phyloP scores from a whole-genome alignment of 1,284 basidiomycete species.

The Rhodotorula sp. region DNA sequence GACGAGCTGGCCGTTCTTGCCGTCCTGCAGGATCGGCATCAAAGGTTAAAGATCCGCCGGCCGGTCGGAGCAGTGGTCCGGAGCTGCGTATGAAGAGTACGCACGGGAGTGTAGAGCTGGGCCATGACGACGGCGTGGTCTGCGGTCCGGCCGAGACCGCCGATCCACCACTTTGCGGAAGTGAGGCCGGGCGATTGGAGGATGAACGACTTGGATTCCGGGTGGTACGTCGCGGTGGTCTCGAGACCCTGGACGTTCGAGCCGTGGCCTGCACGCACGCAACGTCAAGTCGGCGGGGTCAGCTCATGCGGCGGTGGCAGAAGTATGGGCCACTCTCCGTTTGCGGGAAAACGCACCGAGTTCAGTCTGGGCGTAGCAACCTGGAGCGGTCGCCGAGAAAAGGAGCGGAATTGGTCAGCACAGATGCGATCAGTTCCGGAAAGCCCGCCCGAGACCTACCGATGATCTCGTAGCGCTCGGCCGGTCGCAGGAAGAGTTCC shows the following conservation, averaged over 20 bases:
- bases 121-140: constrained; percentile 52
- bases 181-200: constrained; percentile 73
- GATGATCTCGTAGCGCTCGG: constrained; percentile 57
- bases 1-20: constrained; percentile 44
- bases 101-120: constrained; percentile 46
- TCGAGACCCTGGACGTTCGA: constrained; percentile 68
- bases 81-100: neutral
- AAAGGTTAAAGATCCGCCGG: no score
- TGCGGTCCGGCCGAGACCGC: constrained; percentile 49
- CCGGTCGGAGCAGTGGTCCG: no score
- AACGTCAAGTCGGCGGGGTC: neutral
- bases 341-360: constrained; percentile 50
- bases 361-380: constrained; percentile 49
- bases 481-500: constrained; percentile 27
- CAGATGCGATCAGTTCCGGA: no score
- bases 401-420: neutral
- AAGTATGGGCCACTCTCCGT: neutral
- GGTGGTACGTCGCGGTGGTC: constrained; percentile 72
- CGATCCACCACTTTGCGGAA: constrained; percentile 67
- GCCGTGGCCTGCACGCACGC: constrained; percentile 57
- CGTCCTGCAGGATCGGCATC: constrained; percentile 27
- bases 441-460: constrained; percentile 48
- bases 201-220: constrained; percentile 67
- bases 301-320: neutral
- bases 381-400: neutral